Evolutionary conservation across 2,329 filamentous ascomycete genomes (phyloP), one percentile per base, ranked within the genome.

Genomic region (Xylaria sp.): DNA sequence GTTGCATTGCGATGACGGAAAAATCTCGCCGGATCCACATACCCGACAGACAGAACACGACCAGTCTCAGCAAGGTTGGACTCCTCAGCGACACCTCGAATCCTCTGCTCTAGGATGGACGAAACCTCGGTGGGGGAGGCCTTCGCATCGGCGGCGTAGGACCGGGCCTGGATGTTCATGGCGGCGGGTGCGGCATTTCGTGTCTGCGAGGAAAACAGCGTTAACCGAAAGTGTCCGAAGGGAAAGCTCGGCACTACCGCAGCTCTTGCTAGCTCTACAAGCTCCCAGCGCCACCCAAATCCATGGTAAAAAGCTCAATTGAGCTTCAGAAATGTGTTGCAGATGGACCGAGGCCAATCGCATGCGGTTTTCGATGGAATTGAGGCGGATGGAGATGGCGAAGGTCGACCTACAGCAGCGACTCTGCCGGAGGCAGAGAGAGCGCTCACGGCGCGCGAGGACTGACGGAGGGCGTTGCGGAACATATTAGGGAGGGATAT

Each of bases 21-120:
- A 73, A 74, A 73, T 71, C 66, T 67, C 60, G 67, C 64, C 54
- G 56, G 68, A 62, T 61, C 70, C 72, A 90, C 93, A 79, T 96
- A 98, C 94, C 94, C 94, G 81, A 99, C 93, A 77, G 93, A 97
- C 75, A 99, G 90, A 77, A 99, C 95, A 84, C 94, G 93, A 79
- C 95, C 95, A 78, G 95, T 99, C 90, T 99, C 95, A 81, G 95
- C 93, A 75, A 99, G 91, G 80, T 87, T 88, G 78, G 92, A 86
- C 86, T 98, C 95, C 85, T 98, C 95, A 83, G 96, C 91, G 73
- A 98, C 92, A 86, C 95, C 95, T 79, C 95, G 92, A 78, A 99
- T 99, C 83, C 93, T 89, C 88, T 98, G 94, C 87, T 98, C 95
- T 79, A 99, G 91, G 82, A 99, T 98, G 74, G 94, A 97, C 74